Evolutionary conservation across 2,329 filamentous ascomycete species (phyloP).

Genomic region (Ascosphaera pollenicola): DNA sequence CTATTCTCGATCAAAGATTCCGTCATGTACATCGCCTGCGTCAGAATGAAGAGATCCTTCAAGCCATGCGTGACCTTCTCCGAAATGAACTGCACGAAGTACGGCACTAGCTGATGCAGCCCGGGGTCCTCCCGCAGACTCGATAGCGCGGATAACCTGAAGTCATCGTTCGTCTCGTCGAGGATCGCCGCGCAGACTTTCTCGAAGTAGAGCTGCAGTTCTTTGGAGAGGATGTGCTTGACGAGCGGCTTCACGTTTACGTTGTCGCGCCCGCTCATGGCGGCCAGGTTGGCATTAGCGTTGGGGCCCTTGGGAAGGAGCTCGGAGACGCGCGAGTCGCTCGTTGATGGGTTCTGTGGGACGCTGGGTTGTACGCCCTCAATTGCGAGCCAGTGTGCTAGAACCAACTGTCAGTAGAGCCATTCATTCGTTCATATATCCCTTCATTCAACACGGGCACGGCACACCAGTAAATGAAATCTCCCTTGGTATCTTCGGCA

Average conservation of each 20-base stretch:
- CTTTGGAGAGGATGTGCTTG: conserved; percentile 89
- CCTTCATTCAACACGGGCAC: too few relatives aligned
- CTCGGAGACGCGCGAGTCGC: conserved; percentile 60
- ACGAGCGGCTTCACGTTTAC: conserved; percentile 71
- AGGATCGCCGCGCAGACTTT: conserved; percentile 78
- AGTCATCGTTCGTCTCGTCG: conserved; percentile 62
- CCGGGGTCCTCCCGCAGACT: conserved; percentile 77
- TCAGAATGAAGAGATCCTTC: conserved; percentile 71
- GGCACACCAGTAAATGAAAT: conserved; percentile 65
- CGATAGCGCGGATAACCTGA: conserved; percentile 65
- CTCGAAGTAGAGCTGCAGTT: conserved; percentile 91
- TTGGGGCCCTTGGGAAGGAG: conserved; percentile 76
- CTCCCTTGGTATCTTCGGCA: conserved; percentile 87
- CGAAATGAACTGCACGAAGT: conserved; percentile 88
- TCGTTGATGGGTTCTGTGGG: conserved; percentile 66
- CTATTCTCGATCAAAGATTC: conserved; percentile 67
- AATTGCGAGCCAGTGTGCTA: conserved; percentile 91
- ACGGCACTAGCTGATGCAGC: conserved; percentile 84
- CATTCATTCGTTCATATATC: too few relatives aligned
- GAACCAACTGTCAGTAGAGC: too few relatives aligned
- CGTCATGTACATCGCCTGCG: conserved; percentile 80
- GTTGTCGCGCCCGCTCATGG: conserved; percentile 64
- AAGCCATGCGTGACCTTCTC: conserved; percentile 90
- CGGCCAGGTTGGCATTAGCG: conserved; percentile 65
- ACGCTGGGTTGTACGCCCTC: conserved; percentile 95